These are phyloP conservation scores for Termitomyces sp. DNA, from an alignment of 768 basidiomycete genomes.

Conservation along the genomic window DNA sequence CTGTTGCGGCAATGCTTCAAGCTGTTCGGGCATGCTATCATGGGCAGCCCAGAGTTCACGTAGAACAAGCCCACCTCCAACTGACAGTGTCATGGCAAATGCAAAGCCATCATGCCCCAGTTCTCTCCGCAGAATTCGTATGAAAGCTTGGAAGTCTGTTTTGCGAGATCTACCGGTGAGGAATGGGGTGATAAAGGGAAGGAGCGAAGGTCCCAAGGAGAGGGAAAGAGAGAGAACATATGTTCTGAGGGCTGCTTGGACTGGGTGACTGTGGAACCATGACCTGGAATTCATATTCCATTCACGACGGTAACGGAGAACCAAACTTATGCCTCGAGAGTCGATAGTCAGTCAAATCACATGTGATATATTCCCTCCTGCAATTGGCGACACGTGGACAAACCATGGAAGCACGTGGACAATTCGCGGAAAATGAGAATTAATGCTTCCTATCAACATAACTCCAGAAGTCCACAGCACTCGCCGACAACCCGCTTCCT, in stretches of 20 bases:
- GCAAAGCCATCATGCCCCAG: conserved; percentile 62
- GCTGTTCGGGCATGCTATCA: not conserved
- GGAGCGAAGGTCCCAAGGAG: conserved; percentile 59
- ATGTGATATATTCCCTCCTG: not conserved
- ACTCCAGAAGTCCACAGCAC: conserved; percentile 66
- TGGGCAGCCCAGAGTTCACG: conserved; percentile 36
- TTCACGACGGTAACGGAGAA: not conserved
- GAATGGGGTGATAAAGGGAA: conserved; percentile 44
- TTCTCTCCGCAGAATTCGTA: conserved; percentile 48
- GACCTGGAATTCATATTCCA: conserved; percentile 10
- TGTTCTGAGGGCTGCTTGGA: conserved; percentile 57
- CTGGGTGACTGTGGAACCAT: conserved; percentile 13
- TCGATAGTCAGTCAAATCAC: too few species aligned
- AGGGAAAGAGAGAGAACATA: conserved; percentile 63
- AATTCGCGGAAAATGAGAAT: not conserved
- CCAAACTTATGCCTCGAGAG: too few species aligned
- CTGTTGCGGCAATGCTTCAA: not conserved
- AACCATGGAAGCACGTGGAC: not conserved
- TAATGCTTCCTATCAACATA: conserved; percentile 29
- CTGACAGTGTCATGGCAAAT: conserved; percentile 56
- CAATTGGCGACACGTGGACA: not conserved
- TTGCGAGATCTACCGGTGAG: conserved; percentile 16
- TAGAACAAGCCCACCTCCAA: conserved; percentile 60
- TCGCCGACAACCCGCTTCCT: conserved; percentile 25
- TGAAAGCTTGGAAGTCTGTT: conserved; percentile 22